Evolutionary conservation across 495 filamentous ascomycete genomes (phyloP), one percentile per base, ranked within the genome.

Genomic region (Aspergillus taichungensis): DNA sequence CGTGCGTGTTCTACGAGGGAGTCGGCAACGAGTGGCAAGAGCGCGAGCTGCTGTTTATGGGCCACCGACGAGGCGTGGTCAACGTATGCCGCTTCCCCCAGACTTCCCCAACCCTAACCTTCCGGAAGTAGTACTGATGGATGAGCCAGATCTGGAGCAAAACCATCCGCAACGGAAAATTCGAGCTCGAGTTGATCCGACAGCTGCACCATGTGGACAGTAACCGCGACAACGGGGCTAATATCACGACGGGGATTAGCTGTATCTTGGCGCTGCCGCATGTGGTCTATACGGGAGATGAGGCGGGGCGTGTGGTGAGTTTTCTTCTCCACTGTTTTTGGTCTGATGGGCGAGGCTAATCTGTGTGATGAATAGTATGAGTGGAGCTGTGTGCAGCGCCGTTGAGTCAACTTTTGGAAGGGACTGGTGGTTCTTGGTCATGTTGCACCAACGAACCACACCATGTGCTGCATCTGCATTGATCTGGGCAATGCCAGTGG

Each of bases 1-100:
- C 81, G 11, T 95, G 89, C 52, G 85, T 89, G 9, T 95, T 94
- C 62, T 97, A 96, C 68, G 90, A 98, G 61, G 92, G 92, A 0
- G 74, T 79, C 0, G 83, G 84, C 0, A 95, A 89, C 52, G 92
- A 95, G 69, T 97, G 90, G 85, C 72, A 94, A 0, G 88, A 94
- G 68, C 80, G 84, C 31, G 81, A 85, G 30, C 68, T 98, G 31
- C 64, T 96, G 30, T 85, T 98, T 40, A 97, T 91, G 0, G 92
- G 92, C 0, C 94, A 96, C 54, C 72, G 74, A 56, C 66, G 82
- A 38, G 92, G 92, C 0, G 75, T 90, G 8, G 91, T 91, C 33
- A 95, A 95, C 62, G 79, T 76, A 53, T 50, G 59, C 49, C 6
- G 0, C 33, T 14, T 24, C 29, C 3, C 8, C 18, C 2, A 4